A percentile compares a stretch with the other conserved stretches of the same genome.
Evolutionary conservation across 306 rosid genomes (phyloP).

Genomic region (Trifolium repens): DNA sequence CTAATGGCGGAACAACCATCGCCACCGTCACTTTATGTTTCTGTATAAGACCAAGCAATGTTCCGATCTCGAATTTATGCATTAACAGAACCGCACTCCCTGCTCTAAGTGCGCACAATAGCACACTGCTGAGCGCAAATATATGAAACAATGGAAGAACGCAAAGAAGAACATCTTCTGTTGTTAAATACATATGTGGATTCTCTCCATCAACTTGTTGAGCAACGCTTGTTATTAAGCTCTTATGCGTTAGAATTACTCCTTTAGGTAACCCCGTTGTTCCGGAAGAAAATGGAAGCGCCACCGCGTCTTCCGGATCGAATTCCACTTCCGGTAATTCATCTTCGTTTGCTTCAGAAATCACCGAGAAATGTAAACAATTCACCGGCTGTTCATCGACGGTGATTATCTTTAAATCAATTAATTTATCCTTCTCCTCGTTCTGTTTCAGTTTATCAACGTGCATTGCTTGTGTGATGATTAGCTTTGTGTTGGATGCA

Average conservation of each 20-base stretch:
- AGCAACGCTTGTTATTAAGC: slow-evolving; percentile 69
- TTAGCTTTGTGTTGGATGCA: slow-evolving; percentile 56
- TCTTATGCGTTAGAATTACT: slow-evolving; percentile 78
- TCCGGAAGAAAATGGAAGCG: slow-evolving; percentile 89
- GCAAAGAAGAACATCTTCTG: slow-evolving; percentile 72
- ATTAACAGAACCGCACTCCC: slow-evolving; percentile 72
- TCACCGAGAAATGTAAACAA: slow-evolving; percentile 71
- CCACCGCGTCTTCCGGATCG: slow-evolving; percentile 57
- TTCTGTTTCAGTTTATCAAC: slow-evolving; percentile 59
- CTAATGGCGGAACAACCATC: slow-evolving; percentile 88
- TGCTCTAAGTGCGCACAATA: slow-evolving; percentile 63
- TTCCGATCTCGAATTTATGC: slow-evolving; percentile 79
- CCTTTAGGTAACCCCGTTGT: slow-evolving; percentile 91
- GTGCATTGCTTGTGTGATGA: slow-evolving; percentile 68
- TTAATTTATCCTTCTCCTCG: background rate
- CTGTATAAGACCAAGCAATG: slow-evolving; percentile 61
- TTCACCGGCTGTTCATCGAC: slow-evolving; percentile 67
- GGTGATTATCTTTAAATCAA: slow-evolving; percentile 55
- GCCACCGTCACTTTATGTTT: slow-evolving; percentile 67
- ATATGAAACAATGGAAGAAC: slow-evolving; percentile 91
- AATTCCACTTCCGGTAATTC: slow-evolving; percentile 47
- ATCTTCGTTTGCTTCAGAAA: slow-evolving; percentile 57
- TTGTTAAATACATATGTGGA: slow-evolving; percentile 61
- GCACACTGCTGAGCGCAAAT: slow-evolving; percentile 67
- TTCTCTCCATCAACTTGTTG: slow-evolving; percentile 94